Percentiles rank a stretch among this genome's conserved stretches.
Evolutionary conservation across 1,284 basidiomycete genomes (phyloP).

Genomic region (Cutaneotrichosporon daszewskae): DNA sequence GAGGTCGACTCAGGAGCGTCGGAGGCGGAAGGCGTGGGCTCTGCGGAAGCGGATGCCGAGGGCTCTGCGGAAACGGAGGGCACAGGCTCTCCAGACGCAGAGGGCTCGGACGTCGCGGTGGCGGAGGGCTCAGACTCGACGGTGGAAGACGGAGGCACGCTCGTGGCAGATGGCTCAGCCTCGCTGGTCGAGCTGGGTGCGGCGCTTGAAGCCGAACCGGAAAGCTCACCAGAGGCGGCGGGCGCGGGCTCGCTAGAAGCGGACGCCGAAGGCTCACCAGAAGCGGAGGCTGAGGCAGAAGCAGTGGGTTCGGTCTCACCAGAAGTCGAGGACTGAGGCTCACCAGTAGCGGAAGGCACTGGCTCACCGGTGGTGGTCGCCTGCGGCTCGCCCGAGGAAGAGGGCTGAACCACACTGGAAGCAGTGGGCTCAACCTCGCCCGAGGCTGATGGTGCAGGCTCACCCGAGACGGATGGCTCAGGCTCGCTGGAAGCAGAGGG

Average conservation of each 20-base stretch:
- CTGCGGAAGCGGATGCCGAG: conserved; percentile 1
- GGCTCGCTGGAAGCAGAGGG: conserved; percentile 1
- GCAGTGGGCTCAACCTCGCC: conserved; percentile 1
- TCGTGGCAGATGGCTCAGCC: conserved; percentile 1
- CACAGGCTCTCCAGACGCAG: not conserved
- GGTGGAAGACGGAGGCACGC: not conserved
- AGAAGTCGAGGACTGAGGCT: not conserved
- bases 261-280: conserved; percentile 4
- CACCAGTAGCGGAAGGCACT: not conserved
- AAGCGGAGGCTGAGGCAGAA: conserved; percentile 7
- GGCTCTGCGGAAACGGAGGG: conserved; percentile 1
- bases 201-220: conserved; percentile 1
- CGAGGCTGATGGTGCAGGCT: conserved; percentile 2
- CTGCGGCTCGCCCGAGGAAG: conserved; percentile 1
- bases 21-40: conserved; percentile 4
- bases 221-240: conserved; percentile 4
- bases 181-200: not conserved
- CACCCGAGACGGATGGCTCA: not conserved
- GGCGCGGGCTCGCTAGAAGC: too few species aligned
- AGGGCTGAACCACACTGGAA: not conserved
- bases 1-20: conserved; percentile 6
- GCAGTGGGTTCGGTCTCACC: conserved; percentile 6
- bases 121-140: not conserved
- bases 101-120: not conserved
- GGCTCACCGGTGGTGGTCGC: not conserved